A percentile compares a stretch with the other conserved stretches of the same genome.
These are phyloP conservation scores for Platanthera guangdongensis DNA, from an alignment of 106 monocot genomes.

Conservation along the genomic window DNA sequence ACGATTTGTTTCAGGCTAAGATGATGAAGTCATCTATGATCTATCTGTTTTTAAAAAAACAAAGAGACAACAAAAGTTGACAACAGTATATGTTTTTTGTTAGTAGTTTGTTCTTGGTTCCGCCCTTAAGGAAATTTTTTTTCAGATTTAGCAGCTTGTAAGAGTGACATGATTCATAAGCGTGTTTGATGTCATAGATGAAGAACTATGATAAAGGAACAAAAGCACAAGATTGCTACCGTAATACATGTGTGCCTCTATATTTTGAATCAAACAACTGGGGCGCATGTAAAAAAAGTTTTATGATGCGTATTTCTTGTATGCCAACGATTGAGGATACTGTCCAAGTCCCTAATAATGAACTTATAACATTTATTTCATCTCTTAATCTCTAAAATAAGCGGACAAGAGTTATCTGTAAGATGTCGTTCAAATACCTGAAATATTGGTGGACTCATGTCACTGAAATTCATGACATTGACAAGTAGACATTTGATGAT, in stretches of 20 bases:
- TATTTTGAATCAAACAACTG: slow-evolving; percentile 34
- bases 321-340: slow-evolving; percentile 24
- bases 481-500: slow-evolving; percentile 67
- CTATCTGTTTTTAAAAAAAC: not conserved
- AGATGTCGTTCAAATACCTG: slow-evolving; percentile 35
- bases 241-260: slow-evolving; percentile 19
- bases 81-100: not conserved
- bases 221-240: slow-evolving; percentile 24
- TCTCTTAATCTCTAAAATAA: slow-evolving; percentile 30
- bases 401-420: slow-evolving; percentile 24
- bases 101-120: not conserved
- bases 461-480: slow-evolving; percentile 45
- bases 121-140: too few species aligned
- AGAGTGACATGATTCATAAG: not conserved
- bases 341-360: slow-evolving; percentile 1
- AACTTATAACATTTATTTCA: slow-evolving; percentile 15
- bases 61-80: not conserved
- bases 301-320: slow-evolving; percentile 15
- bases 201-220: slow-evolving; percentile 3
- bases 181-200: not conserved
- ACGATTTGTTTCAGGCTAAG: not conserved
- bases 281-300: slow-evolving; percentile 19
- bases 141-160: not conserved
- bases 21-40: not conserved
- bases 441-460: slow-evolving; percentile 48